Conservation (phyloP, 805 yeast genomes). For the Candida broadrunensis region DNA sequence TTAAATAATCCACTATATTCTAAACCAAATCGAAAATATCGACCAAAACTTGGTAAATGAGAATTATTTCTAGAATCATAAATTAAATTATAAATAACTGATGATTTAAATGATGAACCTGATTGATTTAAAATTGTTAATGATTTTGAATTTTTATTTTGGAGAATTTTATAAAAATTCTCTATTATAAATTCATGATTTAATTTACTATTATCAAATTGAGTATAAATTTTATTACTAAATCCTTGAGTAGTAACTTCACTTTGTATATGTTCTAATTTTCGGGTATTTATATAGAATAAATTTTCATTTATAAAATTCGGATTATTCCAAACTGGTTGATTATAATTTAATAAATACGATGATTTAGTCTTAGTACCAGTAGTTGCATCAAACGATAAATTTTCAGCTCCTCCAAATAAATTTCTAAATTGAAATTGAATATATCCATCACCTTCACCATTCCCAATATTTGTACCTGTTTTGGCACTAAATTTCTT, state of each 20-base stretch:
- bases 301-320: slow-evolving; percentile 37
- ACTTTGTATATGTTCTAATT: slow-evolving; percentile 47
- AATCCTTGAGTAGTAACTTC: slow-evolving; percentile 44
- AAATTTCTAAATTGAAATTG: slow-evolving; percentile 60
- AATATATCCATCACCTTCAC: slow-evolving; percentile 93
- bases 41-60: slow-evolving; percentile 44
- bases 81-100: slow-evolving; percentile 35
- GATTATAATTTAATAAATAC: slow-evolving; percentile 45
- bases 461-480: slow-evolving; percentile 95
- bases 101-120: slow-evolving; percentile 46
- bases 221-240: slow-evolving; percentile 38
- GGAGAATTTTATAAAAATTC: slow-evolving; percentile 40
- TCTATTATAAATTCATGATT: slow-evolving; percentile 51
- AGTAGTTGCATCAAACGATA: slow-evolving; percentile 49
- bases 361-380: slow-evolving; percentile 51
- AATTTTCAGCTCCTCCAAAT: slow-evolving; percentile 56
- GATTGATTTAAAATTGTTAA: slow-evolving; percentile 34
- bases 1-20: slow-evolving; percentile 33
- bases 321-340: slow-evolving; percentile 44
- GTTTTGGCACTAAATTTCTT: slow-evolving; percentile 80
- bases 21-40: slow-evolving; percentile 29
- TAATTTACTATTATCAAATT: slow-evolving; percentile 19
- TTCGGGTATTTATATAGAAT: slow-evolving; percentile 41
- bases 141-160: slow-evolving; percentile 26
- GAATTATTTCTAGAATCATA: slow-evolving; percentile 45